Conservation (phyloP, 192 early-diverging fungal species). For the Rhizoclosmatium globosum region DNA sequence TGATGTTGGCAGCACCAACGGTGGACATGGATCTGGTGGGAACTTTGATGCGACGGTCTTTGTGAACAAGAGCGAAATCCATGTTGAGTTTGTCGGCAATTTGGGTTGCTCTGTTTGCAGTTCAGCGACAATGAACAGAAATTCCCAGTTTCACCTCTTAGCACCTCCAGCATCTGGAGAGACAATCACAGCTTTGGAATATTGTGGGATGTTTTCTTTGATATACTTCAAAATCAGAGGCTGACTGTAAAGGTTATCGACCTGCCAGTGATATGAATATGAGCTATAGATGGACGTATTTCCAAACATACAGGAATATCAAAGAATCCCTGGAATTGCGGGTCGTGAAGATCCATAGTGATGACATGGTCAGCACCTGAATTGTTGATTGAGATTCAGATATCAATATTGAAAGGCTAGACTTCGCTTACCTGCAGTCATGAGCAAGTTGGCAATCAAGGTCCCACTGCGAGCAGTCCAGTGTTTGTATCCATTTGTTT, state of each 20-base stretch:
- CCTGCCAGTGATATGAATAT: neutral
- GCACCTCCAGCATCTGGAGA: slow-evolving; percentile 98
- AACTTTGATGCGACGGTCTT: slow-evolving; percentile 90
- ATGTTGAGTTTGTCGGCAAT: slow-evolving; percentile 94
- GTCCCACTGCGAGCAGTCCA: slow-evolving; percentile 92
- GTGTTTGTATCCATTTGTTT: slow-evolving; percentile 71
- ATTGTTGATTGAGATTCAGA: slow-evolving; percentile 8
- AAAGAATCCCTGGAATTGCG: slow-evolving; percentile 97
- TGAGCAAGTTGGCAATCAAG: slow-evolving; percentile 86
- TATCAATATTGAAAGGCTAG: neutral
- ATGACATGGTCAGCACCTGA: slow-evolving; percentile 92
- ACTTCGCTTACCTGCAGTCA: slow-evolving; percentile 73
- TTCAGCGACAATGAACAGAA: too few species aligned
- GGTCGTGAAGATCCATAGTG: slow-evolving; percentile 97
- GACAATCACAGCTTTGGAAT: slow-evolving; percentile 91
- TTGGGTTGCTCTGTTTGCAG: slow-evolving; percentile 65
- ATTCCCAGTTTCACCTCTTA: slow-evolving; percentile 71
- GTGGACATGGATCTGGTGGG: slow-evolving; percentile 51
- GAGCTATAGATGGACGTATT: neutral
- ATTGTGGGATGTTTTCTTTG: slow-evolving; percentile 85
- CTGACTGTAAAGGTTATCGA: slow-evolving; percentile 95
- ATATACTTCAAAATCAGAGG: slow-evolving; percentile 93
- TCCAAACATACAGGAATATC: slow-evolving; percentile 71
- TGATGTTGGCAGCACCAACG: neutral
- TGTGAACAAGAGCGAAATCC: slow-evolving; percentile 98